Percentiles rank a stretch among this genome's conserved stretches.
These are phyloP conservation scores for Bruguiera parviflora DNA, from an alignment of 345 rosid genomes.

Conservation along the genomic window DNA sequence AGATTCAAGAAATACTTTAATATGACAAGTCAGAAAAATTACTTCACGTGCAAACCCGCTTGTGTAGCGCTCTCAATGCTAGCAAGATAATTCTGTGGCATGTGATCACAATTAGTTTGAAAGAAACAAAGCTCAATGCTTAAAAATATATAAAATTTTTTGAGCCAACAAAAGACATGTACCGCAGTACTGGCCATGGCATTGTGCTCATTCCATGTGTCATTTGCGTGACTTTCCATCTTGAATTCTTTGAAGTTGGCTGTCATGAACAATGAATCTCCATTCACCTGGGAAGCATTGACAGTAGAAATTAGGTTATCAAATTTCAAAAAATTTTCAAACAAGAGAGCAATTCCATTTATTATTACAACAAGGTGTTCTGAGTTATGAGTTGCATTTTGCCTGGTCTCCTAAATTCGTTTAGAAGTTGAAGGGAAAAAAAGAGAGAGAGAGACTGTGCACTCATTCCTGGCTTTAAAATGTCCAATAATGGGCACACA, in stretches of 20 bases:
- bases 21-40: constrained; percentile 16
- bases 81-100: constrained; percentile 78
- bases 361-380: too few relatives aligned
- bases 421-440: too few relatives aligned
- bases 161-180: constrained; percentile 21
- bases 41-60: constrained; percentile 45
- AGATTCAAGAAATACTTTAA: too few relatives aligned
- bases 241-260: constrained; percentile 82
- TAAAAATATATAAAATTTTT: background rate
- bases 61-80: constrained; percentile 62
- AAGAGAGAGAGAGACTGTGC: background rate
- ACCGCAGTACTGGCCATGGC: constrained; percentile 82
- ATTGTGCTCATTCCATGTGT: constrained; percentile 79
- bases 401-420: too few relatives aligned
- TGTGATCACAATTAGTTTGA: background rate
- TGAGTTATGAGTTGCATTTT: too few relatives aligned
- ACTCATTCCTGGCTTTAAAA: background rate
- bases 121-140: constrained; percentile 9
- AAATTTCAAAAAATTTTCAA: too few relatives aligned
- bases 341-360: too few relatives aligned
- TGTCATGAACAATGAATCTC: constrained; percentile 90
- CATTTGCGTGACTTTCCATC: constrained; percentile 61
- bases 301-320: background rate
- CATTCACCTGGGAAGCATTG: constrained; percentile 72
- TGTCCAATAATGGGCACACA: background rate